Percentiles rank a stretch among this genome's conserved stretches.
These are phyloP conservation scores for Cladosporium phlei DNA, from an alignment of 2,329 filamentous ascomycete genomes.

Conservation along the genomic window DNA sequence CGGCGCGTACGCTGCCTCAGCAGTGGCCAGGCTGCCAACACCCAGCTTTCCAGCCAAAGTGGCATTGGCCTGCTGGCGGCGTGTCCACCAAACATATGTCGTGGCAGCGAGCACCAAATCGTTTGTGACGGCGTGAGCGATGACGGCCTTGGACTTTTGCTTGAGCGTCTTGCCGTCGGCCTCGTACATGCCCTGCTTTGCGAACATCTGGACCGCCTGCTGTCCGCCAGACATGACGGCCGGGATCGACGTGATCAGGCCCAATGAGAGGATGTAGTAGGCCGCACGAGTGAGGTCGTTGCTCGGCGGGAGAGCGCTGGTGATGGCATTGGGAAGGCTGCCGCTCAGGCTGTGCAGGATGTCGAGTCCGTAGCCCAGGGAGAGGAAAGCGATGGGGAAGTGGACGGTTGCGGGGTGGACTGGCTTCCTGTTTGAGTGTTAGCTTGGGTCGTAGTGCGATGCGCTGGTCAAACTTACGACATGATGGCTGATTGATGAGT, in stretches of 20 bases:
- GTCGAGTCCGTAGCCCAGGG: slow-evolving; percentile 40
- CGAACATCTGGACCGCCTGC: slow-evolving; percentile 39
- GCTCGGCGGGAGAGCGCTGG: slow-evolving; percentile 31
- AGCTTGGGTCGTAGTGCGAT: not conserved
- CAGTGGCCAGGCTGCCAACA: slow-evolving; percentile 18
- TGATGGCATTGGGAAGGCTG: slow-evolving; percentile 26
- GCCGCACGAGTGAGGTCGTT: slow-evolving; percentile 37
- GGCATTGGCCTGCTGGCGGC: slow-evolving; percentile 29
- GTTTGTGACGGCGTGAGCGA: slow-evolving; percentile 41
- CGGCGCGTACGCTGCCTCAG: slow-evolving; percentile 32
- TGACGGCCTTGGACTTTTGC: slow-evolving; percentile 38
- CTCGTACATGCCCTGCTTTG: slow-evolving; percentile 40
- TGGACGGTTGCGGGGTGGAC: slow-evolving; percentile 45
- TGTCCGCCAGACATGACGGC: slow-evolving; percentile 31
- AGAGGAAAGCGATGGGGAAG: slow-evolving; percentile 45
- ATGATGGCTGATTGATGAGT: not conserved
- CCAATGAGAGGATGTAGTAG: slow-evolving; percentile 43
- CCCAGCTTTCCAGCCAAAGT: slow-evolving; percentile 27
- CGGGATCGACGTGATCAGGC: slow-evolving; percentile 32
- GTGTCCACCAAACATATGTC: slow-evolving; percentile 40
- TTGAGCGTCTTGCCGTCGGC: slow-evolving; percentile 33
- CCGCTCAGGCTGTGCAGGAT: slow-evolving; percentile 34
- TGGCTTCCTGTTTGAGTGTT: slow-evolving; percentile 30
- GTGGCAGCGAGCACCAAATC: slow-evolving; percentile 38
- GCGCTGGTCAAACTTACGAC: slow-evolving; percentile 3